Conservation (phyloP, 2,329 filamentous ascomycete species). For the Microascus cirrosus region DNA sequence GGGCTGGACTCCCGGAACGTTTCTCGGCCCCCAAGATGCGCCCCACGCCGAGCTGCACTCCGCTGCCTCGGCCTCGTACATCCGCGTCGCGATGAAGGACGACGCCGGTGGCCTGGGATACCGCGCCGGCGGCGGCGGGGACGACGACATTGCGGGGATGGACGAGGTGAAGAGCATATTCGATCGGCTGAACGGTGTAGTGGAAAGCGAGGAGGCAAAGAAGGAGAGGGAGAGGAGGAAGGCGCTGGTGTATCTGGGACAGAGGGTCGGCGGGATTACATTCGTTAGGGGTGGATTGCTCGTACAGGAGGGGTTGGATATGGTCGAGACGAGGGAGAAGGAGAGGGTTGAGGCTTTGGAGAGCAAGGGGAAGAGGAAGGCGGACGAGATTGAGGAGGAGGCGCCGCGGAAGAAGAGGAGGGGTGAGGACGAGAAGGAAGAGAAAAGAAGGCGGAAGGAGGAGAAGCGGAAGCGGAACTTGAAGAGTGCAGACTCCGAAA, state of each 20-base stretch:
- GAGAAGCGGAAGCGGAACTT: conserved; percentile 1
- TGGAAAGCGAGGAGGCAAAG: conserved; percentile 58
- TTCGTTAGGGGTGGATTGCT: conserved; percentile 80
- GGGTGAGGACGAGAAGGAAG: conserved; percentile 5
- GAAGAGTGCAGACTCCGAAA: background rate
- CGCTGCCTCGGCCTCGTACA: conserved; percentile 71
- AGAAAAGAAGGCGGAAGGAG: conserved; percentile 2
- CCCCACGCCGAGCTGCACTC: conserved; percentile 67
- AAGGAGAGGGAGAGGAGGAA: conserved; percentile 60
- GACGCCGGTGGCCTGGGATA: conserved; percentile 86
- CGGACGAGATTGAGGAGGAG: conserved; percentile 14
- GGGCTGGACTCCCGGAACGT: conserved; percentile 81
- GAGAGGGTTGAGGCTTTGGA: conserved; percentile 28
- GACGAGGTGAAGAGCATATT: conserved; percentile 79
- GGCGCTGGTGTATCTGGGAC: conserved; percentile 61
- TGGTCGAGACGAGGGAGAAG: conserved; percentile 30
- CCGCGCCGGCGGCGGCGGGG: conserved; percentile 44
- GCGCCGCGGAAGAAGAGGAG: conserved; percentile 8
- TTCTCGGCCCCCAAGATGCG: conserved; percentile 67
- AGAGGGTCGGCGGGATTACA: conserved; percentile 67
- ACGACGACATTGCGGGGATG: conserved; percentile 72
- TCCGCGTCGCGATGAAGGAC: conserved; percentile 77
- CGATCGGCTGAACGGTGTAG: conserved; percentile 81
- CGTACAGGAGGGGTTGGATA: conserved; percentile 9
- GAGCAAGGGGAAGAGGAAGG: conserved; percentile 7